phyloP scores from a whole-genome alignment of 192 early-diverging fungal genomes.

The Podila verticillata region DNA sequence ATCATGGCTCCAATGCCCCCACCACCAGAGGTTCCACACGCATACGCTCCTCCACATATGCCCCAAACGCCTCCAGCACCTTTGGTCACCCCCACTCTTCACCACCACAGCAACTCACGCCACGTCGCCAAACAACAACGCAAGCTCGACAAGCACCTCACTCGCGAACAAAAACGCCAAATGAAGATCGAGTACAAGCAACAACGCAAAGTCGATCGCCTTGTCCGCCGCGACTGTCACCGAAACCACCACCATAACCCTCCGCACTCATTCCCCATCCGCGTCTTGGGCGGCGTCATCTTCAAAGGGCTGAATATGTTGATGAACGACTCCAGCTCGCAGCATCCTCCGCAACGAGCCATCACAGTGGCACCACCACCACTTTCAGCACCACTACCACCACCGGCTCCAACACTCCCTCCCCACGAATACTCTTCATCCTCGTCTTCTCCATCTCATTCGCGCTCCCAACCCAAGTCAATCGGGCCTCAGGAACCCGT shows the following conservation, averaged over 20 bases:
- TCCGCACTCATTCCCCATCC: neutral
- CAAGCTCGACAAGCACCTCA: neutral
- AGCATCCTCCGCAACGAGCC: neutral
- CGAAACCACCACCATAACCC: neutral
- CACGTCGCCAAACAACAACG: neutral
- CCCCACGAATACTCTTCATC: neutral
- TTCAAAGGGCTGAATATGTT: neutral
- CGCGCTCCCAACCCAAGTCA: neutral
- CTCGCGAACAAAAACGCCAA: neutral
- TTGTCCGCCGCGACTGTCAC: neutral
- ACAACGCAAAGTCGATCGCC: neutral
- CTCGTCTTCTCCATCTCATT: neutral
- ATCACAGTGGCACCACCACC: neutral
- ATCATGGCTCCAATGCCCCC: neutral
- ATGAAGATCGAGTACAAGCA: neutral
- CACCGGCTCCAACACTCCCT: neutral
- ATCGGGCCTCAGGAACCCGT: conserved; percentile 12
- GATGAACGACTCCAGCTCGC: neutral
- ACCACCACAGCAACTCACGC: neutral
- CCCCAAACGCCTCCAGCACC: neutral
- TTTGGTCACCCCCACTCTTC: neutral
- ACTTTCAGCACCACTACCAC: neutral
- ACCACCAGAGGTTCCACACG: neutral
- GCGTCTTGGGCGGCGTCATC: neutral
- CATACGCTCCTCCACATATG: neutral